Evolutionary conservation across 2,329 filamentous ascomycete species (phyloP), one percentile per base, ranked within the genome.

Genomic region (Phyllosticta capitalensis): DNA sequence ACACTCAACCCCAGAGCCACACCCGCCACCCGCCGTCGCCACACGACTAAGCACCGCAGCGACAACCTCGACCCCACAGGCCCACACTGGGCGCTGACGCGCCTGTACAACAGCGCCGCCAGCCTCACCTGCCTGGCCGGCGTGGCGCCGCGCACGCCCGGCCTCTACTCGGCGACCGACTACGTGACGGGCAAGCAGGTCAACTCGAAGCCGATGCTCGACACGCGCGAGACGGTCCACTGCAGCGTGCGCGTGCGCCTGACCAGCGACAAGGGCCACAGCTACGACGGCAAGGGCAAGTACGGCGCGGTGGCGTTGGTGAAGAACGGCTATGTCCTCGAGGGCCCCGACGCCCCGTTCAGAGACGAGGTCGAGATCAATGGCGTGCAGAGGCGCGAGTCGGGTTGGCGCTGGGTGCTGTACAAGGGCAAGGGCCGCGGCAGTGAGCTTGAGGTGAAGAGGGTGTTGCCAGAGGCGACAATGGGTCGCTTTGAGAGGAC

Each of bases 151-250:
- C 59, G 62, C 38, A 63, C 58, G 10, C 65, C 63, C 26, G 54
- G 33, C 24, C 7, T 10, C 21, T 63, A 64, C 26, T 22, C 20
- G 26, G 48, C 49, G 19, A 52, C 54, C 24, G 61, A 61, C 52
- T 62, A 58, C 51, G 24, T 48, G 9, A 62, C 55, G 5, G 61
- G 63, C 17, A 58, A 53, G 26, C 45, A 38, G 30, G 56, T 12
- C 21, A 12, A 3, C n/a, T 9, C 19, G 24, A 48, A 64, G 1
- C 53, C 33, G n/a, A 52, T 66, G 38, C 22, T 21, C 22, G 50
- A 62, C 17, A 66, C 65, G 20, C 53, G 59, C 24, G 65, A 66
- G 55, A 28, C 12, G 12, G 54, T 66, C 50, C 65, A 66, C 49
- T 55, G 58, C 3, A 62, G 58, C 38, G 65, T 66, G 9, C 55